Percentiles rank a stretch among this genome's conserved stretches.
These are phyloP conservation scores for Phaffia tasmanica DNA, from an alignment of 768 basidiomycete genomes.

Conservation along the genomic window DNA sequence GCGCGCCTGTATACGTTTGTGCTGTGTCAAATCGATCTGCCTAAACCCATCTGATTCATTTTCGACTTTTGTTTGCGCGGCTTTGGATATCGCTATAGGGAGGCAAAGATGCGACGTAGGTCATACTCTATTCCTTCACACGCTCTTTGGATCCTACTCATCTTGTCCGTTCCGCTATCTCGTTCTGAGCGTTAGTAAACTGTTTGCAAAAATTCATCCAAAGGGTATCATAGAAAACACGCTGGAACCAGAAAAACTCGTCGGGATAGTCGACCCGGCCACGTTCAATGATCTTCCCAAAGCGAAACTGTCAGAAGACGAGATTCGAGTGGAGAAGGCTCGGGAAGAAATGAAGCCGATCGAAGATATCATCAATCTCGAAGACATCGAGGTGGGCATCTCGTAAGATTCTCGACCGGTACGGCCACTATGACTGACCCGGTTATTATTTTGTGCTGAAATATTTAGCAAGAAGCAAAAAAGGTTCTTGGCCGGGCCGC, in stretches of 20 bases:
- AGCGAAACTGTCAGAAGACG: constrained; percentile 33
- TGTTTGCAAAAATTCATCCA: constrained; percentile 39
- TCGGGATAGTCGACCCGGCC: constrained; percentile 39
- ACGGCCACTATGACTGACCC: no score
- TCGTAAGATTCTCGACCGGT: neutral
- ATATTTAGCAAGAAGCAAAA: constrained; percentile 30
- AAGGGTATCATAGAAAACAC: constrained; percentile 35
- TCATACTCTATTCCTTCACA: neutral
- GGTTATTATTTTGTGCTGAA: neutral
- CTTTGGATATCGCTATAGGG: constrained; percentile 28
- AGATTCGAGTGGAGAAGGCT: constrained; percentile 34
- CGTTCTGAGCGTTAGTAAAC: constrained; percentile 27
- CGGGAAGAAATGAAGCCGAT: constrained; percentile 33
- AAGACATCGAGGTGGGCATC: constrained; percentile 36
- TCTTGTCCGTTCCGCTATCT: constrained; percentile 1
- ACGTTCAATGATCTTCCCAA: constrained; percentile 30
- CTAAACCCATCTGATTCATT: neutral
- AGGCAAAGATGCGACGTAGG: constrained; percentile 39
- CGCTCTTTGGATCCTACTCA: neutral
- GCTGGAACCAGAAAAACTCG: constrained; percentile 32
- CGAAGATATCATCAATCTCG: constrained; percentile 37
- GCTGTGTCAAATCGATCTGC: neutral
- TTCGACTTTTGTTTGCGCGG: no score
- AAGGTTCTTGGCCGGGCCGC: constrained; percentile 38
- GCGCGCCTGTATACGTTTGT: neutral